These are phyloP conservation scores for Zizania latifolia DNA, from an alignment of 176 grass and related monocot genomes.

Conservation along the genomic window DNA sequence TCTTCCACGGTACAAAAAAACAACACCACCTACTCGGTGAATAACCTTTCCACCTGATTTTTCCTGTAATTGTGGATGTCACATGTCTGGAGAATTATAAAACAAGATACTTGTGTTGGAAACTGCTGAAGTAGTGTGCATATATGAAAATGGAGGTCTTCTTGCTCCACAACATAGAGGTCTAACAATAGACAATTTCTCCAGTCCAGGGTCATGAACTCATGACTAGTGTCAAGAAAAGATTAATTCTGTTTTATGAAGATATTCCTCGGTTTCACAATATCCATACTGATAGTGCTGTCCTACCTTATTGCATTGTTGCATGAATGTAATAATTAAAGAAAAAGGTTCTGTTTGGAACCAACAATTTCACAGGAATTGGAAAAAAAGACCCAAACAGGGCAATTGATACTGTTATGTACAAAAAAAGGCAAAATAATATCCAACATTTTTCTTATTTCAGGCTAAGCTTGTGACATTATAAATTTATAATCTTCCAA, in stretches of 20 bases:
- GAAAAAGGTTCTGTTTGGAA: too few relatives aligned
- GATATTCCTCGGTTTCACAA: background rate
- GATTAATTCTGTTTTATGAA: background rate
- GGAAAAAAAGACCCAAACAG: too few relatives aligned
- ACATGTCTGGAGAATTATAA: conserved; percentile 1
- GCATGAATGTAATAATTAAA: too few relatives aligned
- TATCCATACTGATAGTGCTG: background rate
- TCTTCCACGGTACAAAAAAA: conserved; percentile 80
- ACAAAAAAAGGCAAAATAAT: background rate
- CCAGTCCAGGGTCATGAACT: conserved; percentile 1
- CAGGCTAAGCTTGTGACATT: background rate
- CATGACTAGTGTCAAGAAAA: conserved; percentile 1
- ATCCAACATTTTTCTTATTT: background rate
- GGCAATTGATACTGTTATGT: background rate
- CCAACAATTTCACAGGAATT: too few relatives aligned
- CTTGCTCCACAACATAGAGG: conserved; percentile 9
- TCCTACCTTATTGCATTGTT: background rate
- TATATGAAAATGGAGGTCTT: background rate
- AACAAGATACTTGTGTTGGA: conserved; percentile 6
- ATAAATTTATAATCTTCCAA: background rate
- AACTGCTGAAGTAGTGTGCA: conserved; percentile 6
- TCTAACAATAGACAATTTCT: conserved; percentile 4
- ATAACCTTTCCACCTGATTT: conserved; percentile 83
- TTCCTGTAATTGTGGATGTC: conserved; percentile 49
- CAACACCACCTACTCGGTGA: conserved; percentile 59